A percentile compares a stretch with the other conserved stretches of the same genome.
These are phyloP conservation scores for Blastobotrys aristatus DNA, from an alignment of 1,139 yeast genomes.

Conservation along the genomic window DNA sequence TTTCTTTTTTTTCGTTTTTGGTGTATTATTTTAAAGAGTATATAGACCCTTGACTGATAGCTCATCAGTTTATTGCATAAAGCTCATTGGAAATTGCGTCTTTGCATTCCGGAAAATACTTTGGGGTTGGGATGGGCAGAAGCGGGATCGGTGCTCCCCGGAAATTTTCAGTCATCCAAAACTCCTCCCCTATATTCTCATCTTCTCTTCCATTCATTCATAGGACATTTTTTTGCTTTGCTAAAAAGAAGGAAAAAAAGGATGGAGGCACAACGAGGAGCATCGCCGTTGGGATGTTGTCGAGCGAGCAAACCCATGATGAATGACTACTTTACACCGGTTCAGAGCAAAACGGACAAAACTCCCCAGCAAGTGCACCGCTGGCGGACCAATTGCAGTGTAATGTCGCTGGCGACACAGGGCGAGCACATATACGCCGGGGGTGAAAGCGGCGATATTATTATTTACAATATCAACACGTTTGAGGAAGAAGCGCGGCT, in stretches of 20 bases:
- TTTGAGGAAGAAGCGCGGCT: conserved; percentile 47
- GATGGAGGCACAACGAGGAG: conserved; percentile 1
- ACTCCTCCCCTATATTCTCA: too few relatives aligned
- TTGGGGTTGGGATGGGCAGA: too few relatives aligned
- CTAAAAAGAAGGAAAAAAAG: too few relatives aligned
- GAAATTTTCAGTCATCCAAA: too few relatives aligned
- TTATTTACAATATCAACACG: conserved; percentile 64
- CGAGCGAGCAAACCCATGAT: background rate
- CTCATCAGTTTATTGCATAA: too few relatives aligned
- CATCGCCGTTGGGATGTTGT: conserved; percentile 9
- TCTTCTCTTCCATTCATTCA: too few relatives aligned
- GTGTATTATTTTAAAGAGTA: too few relatives aligned
- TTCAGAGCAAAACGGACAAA: conserved; percentile 11
- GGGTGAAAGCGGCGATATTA: conserved; percentile 82
- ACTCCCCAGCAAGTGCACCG: conserved; percentile 47
- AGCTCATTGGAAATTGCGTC: background rate
- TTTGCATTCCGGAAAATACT: too few relatives aligned
- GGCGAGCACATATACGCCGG: conserved; percentile 73
- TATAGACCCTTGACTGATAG: background rate
- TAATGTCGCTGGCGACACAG: conserved; percentile 71
- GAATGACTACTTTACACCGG: conserved; percentile 14
- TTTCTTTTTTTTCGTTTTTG: background rate
- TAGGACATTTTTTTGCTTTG: too few relatives aligned
- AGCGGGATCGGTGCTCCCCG: too few relatives aligned
- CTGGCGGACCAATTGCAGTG: conserved; percentile 72